These are phyloP conservation scores for Dichotomocladium elegans DNA, from an alignment of 371 early-diverging fungal genomes.

Conservation along the genomic window DNA sequence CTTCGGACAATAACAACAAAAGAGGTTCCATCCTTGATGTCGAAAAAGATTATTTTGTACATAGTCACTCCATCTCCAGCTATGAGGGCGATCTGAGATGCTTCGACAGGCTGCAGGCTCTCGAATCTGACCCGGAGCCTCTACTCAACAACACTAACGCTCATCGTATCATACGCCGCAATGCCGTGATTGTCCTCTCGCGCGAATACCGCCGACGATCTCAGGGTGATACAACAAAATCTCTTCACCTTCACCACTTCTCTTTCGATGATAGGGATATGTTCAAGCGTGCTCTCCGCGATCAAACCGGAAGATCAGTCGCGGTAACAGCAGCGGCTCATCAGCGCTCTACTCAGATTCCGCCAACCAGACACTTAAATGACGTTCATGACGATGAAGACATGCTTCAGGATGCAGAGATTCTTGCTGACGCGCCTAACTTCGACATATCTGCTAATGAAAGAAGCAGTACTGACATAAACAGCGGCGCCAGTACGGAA, in stretches of 20 bases:
- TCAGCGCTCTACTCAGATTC: too few species aligned
- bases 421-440: constrained; percentile 23
- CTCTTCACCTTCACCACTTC: constrained; percentile 6
- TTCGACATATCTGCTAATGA: not conserved
- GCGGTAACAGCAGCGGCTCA: constrained; percentile 15
- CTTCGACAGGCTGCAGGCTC: constrained; percentile 51
- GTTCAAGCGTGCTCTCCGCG: constrained; percentile 37
- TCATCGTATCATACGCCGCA: constrained; percentile 45
- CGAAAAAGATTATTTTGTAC: constrained; percentile 30
- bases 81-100: constrained; percentile 22
- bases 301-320: constrained; percentile 23
- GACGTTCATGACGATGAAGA: constrained; percentile 6
- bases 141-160: constrained; percentile 50
- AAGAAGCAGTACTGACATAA: not conserved
- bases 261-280: constrained; percentile 22
- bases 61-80: constrained; percentile 15
- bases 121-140: constrained; percentile 56
- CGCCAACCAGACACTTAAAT: too few species aligned
- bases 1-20: too few species aligned
- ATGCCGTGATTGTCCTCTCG: constrained; percentile 49
- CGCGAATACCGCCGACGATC: constrained; percentile 49
- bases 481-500: not conserved
- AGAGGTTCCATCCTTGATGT: constrained; percentile 5
- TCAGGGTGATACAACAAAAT: not conserved
- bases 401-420: constrained; percentile 14